Evolutionary conservation across 75 land plant species (phyloP).

Genomic region (Ceratopteris richardii): DNA sequence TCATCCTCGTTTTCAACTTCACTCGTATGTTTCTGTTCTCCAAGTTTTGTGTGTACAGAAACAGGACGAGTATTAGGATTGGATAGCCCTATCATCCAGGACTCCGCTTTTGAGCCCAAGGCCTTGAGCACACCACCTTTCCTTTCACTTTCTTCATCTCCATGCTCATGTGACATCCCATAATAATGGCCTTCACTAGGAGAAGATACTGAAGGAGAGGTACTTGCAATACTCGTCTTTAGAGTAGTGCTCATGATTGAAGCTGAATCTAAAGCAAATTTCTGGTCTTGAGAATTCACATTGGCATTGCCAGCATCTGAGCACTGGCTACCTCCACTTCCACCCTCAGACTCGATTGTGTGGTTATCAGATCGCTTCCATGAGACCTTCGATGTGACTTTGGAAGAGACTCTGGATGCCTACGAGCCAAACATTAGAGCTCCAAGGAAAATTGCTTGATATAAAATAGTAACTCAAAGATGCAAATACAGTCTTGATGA

Average conservation of each 20-base stretch:
- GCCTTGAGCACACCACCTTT: conserved; percentile 33
- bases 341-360: conserved; percentile 15
- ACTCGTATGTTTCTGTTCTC: neutral
- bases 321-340: conserved; percentile 13
- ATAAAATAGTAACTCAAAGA: too few relatives aligned
- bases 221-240: neutral
- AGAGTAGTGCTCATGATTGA: conserved; percentile 3
- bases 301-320: conserved; percentile 5
- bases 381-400: conserved; percentile 4
- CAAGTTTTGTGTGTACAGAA: neutral
- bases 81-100: conserved; percentile 22
- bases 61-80: neutral
- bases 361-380: neutral
- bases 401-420: conserved; percentile 18
- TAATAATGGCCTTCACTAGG: neutral
- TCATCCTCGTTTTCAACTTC: conserved; percentile 4
- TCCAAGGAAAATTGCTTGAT: too few relatives aligned
- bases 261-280: neutral
- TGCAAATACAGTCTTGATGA: too few relatives aligned
- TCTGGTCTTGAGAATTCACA: neutral
- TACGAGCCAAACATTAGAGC: too few relatives aligned
- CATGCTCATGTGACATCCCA: conserved; percentile 11
- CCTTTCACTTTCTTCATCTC: conserved; percentile 46
- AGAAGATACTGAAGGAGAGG: neutral
- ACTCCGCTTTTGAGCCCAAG: conserved; percentile 64